Evolutionary conservation across 2,329 filamentous ascomycete genomes (phyloP), one percentile per base, ranked within the genome.

Genomic region (Trichoderma gracile): DNA sequence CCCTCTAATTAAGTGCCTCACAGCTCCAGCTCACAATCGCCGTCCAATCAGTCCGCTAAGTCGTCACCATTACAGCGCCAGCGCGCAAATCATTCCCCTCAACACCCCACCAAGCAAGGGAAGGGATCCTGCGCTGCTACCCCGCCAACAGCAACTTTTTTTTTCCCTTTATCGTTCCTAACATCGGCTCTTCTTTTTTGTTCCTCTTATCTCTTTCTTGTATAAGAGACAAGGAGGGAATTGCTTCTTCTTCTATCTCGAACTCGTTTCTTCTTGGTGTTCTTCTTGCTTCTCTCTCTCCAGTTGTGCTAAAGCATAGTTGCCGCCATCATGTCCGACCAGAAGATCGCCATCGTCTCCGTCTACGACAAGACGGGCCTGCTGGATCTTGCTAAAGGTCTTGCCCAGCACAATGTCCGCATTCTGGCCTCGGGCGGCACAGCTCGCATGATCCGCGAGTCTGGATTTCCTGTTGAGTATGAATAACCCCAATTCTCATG

Each of bases 331-430:
- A 79, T 79, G 77, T 72, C 77, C 67, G 71, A 78, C 66, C 84
- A 86, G 75, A 82, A 84, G 75, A 85, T 85, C 83, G 95, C 95
- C 70, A 98, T 99, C 75, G 85, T 99, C 77, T 98, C 94, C 70
- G 95, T 98, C 82, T 98, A 95, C 77, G 92, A 99, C 85, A 99
- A 99, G 88, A 98, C 94, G 64, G 95, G 93, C 67, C 86, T 97
- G 70, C 82, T 97, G 70, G 93, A 97, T 79, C 84, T 97, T 71
- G 92, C 93, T 73, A 96, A 96, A 80, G 93, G 93, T 72, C 86
- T 97, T 57, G 86, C 91, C 75, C 86, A 94, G 83, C 87, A 96
- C 75, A 89, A 95, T 87, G 91, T 97, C 71, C 91, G 93, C 71
- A 89, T 99, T 69, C 85, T 99, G 65, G 95, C 95, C 62, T 98